Conservation (phyloP, 768 basidiomycete genomes). For the Sutorius australiensis region DNA sequence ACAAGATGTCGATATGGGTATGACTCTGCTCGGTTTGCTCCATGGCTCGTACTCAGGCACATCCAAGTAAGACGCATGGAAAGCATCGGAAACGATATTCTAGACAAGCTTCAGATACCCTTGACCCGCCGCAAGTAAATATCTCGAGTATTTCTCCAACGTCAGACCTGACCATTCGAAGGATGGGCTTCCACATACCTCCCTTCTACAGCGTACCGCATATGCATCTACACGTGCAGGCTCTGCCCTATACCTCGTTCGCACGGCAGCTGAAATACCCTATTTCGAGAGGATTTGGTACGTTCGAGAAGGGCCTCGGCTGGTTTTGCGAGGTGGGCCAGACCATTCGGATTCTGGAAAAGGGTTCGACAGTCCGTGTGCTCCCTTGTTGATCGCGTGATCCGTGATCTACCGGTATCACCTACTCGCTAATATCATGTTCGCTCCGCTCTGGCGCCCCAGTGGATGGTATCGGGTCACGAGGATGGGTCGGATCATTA, state of each 20-base stretch:
- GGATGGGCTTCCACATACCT: constrained; percentile 80
- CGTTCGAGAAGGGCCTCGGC: constrained; percentile 57
- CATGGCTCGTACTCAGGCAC: constrained; percentile 21
- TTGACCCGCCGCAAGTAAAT: constrained; percentile 44
- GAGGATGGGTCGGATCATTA: no score
- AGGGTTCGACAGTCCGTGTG: constrained; percentile 46
- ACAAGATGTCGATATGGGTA: constrained; percentile 50
- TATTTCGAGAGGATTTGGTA: constrained; percentile 35
- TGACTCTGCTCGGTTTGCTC: constrained; percentile 10
- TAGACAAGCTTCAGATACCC: constrained; percentile 47
- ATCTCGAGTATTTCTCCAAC: background rate
- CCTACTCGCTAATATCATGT: no score
- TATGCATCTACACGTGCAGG: constrained; percentile 72
- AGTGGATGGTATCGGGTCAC: no score
- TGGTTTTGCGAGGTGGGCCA: constrained; percentile 72
- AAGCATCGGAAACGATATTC: constrained; percentile 46
- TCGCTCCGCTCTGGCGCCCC: no score
- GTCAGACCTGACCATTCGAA: constrained; percentile 22
- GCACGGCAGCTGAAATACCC: constrained; percentile 46
- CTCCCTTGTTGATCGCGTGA: constrained; percentile 40
- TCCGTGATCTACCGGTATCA: no score
- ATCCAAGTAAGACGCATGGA: constrained; percentile 44
- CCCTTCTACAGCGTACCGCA: constrained; percentile 72
- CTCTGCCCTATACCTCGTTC: constrained; percentile 54
- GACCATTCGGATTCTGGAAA: constrained; percentile 55